phyloP scores from a whole-genome alignment of 805 yeast genomes.

The Kodamaea jinghongensis region DNA sequence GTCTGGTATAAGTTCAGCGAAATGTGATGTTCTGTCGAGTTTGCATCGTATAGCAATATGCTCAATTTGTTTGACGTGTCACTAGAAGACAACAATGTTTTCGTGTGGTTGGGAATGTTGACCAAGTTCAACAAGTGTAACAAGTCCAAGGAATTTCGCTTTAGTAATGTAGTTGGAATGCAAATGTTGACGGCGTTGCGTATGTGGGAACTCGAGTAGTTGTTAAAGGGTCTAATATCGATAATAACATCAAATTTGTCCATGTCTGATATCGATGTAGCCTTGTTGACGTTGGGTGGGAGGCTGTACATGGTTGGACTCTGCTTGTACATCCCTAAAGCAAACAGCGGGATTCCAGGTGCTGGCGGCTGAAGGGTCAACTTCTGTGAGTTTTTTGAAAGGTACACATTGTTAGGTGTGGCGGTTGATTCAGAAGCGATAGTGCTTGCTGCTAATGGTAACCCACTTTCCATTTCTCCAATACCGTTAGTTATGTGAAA shows the following conservation, averaged over 20 bases:
- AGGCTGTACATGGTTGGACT: slow-evolving; percentile 3
- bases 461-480: too few species aligned
- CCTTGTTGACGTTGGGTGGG: slow-evolving; percentile 9
- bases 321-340: slow-evolving; percentile 4
- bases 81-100: slow-evolving; percentile 13
- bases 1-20: slow-evolving; percentile 34
- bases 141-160: slow-evolving; percentile 35
- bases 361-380: slow-evolving; percentile 10
- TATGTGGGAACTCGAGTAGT: slow-evolving; percentile 30
- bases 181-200: slow-evolving; percentile 36
- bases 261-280: slow-evolving; percentile 9
- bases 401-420: too few species aligned
- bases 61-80: slow-evolving; percentile 12
- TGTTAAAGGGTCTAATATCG: slow-evolving; percentile 41
- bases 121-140: slow-evolving; percentile 31
- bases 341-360: slow-evolving; percentile 4
- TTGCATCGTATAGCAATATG: slow-evolving; percentile 35
- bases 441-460: not conserved
- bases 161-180: slow-evolving; percentile 44
- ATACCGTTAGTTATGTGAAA: too few species aligned
- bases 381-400: slow-evolving; percentile 8
- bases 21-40: slow-evolving; percentile 19
- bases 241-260: slow-evolving; percentile 20
- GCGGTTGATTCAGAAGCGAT: slow-evolving; percentile 1
- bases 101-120: slow-evolving; percentile 21